These are phyloP conservation scores for Cladosporium halotolerans DNA, from an alignment of 2,329 filamentous ascomycete species.

Conservation along the genomic window DNA sequence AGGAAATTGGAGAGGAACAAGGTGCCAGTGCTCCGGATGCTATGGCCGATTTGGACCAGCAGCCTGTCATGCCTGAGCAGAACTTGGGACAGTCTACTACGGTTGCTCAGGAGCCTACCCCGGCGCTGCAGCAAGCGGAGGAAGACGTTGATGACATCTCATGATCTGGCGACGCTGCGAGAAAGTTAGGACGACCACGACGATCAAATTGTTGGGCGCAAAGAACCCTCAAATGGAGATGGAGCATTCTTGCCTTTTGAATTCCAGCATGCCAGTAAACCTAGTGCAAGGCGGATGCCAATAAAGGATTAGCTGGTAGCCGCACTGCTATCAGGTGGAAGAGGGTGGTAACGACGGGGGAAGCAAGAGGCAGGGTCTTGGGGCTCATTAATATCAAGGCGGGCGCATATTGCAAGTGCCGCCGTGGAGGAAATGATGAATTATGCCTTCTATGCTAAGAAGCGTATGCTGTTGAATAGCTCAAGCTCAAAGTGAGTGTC, in stretches of 20 bases:
- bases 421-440: background rate
- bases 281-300: no score
- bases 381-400: no score
- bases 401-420: no score
- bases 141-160: constrained; percentile 2
- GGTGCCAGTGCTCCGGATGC: background rate
- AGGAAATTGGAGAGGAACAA: constrained; percentile 2
- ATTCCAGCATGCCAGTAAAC: no score
- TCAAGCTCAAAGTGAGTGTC: background rate
- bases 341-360: no score
- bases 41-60: constrained; percentile 6
- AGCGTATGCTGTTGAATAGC: background rate
- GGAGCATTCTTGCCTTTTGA: no score
- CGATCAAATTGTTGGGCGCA: no score
- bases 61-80: constrained; percentile 9
- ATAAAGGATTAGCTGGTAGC: no score
- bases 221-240: no score
- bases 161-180: background rate
- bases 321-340: no score
- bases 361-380: no score
- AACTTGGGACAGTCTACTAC: constrained; percentile 2
- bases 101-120: constrained; percentile 4
- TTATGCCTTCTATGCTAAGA: background rate
- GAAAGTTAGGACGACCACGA: no score
- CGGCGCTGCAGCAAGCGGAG: constrained; percentile 1